Evolutionary conservation across 441 rosid species (phyloP).

Genomic region (Pelargonium citronellum): DNA sequence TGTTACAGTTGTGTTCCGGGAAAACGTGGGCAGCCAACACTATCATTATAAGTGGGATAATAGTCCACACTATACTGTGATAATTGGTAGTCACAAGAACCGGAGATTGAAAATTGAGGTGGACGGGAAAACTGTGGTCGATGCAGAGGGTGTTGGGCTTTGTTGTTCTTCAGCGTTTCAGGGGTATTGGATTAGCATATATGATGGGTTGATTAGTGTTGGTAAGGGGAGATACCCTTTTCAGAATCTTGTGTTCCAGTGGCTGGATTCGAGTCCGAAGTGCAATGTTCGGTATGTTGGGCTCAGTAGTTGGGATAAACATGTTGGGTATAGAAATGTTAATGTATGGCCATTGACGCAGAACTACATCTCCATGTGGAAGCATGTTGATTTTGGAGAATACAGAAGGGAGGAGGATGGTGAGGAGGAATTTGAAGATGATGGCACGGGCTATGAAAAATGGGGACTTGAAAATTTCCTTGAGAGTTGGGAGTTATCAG

Average conservation of each 20-base stretch:
- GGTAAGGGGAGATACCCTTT: conserved; percentile 96
- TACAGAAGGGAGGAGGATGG: conserved; percentile 41
- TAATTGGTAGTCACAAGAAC: conserved; percentile 90
- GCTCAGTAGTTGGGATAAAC: conserved; percentile 94
- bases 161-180: conserved; percentile 78
- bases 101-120: conserved; percentile 87
- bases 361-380: conserved; percentile 75
- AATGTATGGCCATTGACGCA: conserved; percentile 77
- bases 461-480: conserved; percentile 84
- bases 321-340: conserved; percentile 94
- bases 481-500: conserved; percentile 77
- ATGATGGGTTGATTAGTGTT: conserved; percentile 82
- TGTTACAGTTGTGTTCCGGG: conserved; percentile 92
- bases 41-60: conserved; percentile 92
- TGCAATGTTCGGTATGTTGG: conserved; percentile 84
- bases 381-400: conserved; percentile 66
- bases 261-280: conserved; percentile 87
- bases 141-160: conserved; percentile 66
- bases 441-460: conserved; percentile 37
- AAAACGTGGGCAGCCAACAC: conserved; percentile 87
- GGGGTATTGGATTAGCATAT: conserved; percentile 93
- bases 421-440: conserved; percentile 48
- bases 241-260: conserved; percentile 83
- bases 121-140: conserved; percentile 79
- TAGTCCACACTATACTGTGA: conserved; percentile 88